Percentiles rank a stretch among this genome's conserved stretches.
Conservation (phyloP, 192 early-diverging fungal genomes). For the Mortierella antarctica region DNA sequence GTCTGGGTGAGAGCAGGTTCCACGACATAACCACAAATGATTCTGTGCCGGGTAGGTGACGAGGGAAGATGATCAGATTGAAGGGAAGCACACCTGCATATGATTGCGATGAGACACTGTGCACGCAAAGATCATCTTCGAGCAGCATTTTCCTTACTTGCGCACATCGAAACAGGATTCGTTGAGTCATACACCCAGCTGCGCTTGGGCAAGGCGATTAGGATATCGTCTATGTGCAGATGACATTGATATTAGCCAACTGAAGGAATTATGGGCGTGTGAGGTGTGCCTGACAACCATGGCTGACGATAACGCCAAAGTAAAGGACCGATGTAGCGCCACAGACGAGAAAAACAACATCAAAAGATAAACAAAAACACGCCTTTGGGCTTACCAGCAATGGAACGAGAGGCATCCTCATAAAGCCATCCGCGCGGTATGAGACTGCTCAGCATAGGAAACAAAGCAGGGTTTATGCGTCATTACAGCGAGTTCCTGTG, state of each 20-base stretch:
- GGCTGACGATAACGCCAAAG: no score
- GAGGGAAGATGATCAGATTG: neutral
- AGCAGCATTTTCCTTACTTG: conserved; percentile 23
- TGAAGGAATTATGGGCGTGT: no score
- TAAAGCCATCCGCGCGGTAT: conserved; percentile 50
- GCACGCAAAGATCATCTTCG: neutral
- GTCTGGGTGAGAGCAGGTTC: conserved; percentile 47
- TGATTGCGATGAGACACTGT: neutral
- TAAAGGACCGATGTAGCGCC: neutral
- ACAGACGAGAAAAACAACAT: conserved; percentile 8
- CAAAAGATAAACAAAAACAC: conserved; percentile 11
- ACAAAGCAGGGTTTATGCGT: conserved; percentile 33
- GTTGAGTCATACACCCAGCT: conserved; percentile 43
- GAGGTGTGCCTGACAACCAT: no score
- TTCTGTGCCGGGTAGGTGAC: conserved; percentile 5
- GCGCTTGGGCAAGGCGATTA: conserved; percentile 42
- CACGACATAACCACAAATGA: conserved; percentile 49
- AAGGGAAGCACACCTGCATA: neutral
- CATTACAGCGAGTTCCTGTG: conserved; percentile 36
- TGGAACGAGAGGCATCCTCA: conserved; percentile 34
- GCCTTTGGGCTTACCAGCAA: conserved; percentile 35
- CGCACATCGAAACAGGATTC: conserved; percentile 43
- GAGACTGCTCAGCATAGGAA: conserved; percentile 47
- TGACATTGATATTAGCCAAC: neutral
- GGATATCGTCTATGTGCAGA: conserved; percentile 23